These are phyloP conservation scores for Sanghuangporus sanghuang DNA, from an alignment of 1,284 basidiomycete species.

Conservation along the genomic window DNA sequence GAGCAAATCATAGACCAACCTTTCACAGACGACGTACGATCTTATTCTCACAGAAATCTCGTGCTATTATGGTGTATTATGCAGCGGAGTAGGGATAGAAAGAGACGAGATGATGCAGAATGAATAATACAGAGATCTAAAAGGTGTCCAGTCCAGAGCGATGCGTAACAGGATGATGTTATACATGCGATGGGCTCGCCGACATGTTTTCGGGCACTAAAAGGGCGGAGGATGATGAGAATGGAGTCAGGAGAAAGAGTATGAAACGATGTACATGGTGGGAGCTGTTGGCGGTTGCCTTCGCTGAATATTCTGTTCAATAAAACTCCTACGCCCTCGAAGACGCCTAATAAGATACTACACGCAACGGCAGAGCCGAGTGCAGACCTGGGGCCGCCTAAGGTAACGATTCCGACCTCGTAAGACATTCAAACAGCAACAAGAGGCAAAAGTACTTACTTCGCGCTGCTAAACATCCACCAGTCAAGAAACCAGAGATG, in stretches of 20 bases:
- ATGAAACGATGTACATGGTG: constrained; percentile 33
- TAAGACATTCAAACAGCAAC: not conserved
- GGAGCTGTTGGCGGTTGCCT: constrained; percentile 70
- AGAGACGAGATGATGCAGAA: not conserved
- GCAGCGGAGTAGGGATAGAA: constrained; percentile 14
- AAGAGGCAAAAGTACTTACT: constrained; percentile 52
- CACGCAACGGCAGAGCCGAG: constrained; percentile 91
- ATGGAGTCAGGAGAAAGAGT: not conserved
- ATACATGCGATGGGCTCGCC: constrained; percentile 14
- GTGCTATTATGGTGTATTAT: not conserved
- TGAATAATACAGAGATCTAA: constrained; percentile 5
- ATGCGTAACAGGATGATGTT: not conserved
- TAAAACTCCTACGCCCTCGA: constrained; percentile 91
- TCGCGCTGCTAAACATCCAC: constrained; percentile 91
- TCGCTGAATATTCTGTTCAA: constrained; percentile 82
- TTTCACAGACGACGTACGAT: too few species aligned
- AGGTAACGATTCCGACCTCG: not conserved
- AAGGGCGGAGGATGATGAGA: not conserved
- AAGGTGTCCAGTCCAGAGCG: not conserved
- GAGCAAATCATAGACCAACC: too few species aligned
- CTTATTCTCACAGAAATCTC: not conserved
- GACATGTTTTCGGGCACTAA: constrained; percentile 32
- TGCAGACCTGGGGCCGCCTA: constrained; percentile 90
- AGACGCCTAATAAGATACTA: constrained; percentile 94
- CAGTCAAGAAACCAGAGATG: constrained; percentile 96